These are phyloP conservation scores for Tulasnella sp. DNA, from an alignment of 768 basidiomycete species.

Conservation along the genomic window DNA sequence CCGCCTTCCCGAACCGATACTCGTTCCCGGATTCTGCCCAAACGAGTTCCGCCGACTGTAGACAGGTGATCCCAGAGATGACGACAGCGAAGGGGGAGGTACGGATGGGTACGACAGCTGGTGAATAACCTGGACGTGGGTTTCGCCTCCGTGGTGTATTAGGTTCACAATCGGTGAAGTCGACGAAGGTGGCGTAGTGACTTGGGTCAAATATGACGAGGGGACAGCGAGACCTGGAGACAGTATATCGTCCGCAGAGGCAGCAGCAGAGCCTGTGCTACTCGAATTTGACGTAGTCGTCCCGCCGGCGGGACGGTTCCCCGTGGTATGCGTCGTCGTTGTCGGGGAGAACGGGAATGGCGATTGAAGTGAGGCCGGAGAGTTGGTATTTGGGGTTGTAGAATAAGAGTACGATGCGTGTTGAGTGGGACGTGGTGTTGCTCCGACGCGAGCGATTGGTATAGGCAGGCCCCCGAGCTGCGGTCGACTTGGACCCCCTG, in stretches of 20 bases:
- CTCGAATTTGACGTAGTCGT: conserved; percentile 1
- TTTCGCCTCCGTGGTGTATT: conserved; percentile 20
- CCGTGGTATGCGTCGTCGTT: conserved; percentile 43
- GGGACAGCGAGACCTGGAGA: conserved; percentile 33
- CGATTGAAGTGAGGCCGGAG: conserved; percentile 50
- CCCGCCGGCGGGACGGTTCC: not conserved
- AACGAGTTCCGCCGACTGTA: conserved; percentile 31
- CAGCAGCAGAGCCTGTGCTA: conserved; percentile 3
- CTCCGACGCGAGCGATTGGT: conserved; percentile 49
- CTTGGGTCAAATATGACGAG: conserved; percentile 51
- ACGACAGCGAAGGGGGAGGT: conserved; percentile 72
- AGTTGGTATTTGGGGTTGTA: conserved; percentile 57
- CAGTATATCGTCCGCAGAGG: not conserved
- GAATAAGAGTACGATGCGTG: conserved; percentile 40
- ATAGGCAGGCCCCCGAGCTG: conserved; percentile 54
- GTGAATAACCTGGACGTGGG: conserved; percentile 31
- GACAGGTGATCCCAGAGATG: conserved; percentile 65
- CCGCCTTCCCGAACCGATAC: conserved; percentile 27
- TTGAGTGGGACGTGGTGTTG: conserved; percentile 29
- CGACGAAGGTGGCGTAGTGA: conserved; percentile 70
- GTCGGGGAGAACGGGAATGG: conserved; percentile 61
- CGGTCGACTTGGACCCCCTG: conserved; percentile 29
- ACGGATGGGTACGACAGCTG: conserved; percentile 71
- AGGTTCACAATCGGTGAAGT: conserved; percentile 36
- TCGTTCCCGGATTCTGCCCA: conserved; percentile 26